A percentile compares a stretch with the other conserved stretches of the same genome.
phyloP scores from a whole-genome alignment of 805 yeast genomes.

The Myxozyma melibiosi region DNA sequence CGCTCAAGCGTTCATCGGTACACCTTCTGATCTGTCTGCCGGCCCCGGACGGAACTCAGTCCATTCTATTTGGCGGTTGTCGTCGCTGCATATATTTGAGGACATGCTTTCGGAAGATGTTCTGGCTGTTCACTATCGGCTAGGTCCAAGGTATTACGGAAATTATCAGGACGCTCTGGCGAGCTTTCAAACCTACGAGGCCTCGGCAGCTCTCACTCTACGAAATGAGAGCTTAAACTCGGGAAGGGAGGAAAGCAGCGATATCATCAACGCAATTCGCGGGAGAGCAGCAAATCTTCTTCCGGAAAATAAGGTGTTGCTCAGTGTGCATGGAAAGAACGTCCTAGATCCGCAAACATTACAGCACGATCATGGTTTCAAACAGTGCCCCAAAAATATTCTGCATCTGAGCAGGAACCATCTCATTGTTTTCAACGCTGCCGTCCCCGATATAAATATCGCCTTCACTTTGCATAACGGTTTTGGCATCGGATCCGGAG shows the following conservation, averaged over 20 bases:
- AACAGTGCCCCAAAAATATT: slow-evolving; percentile 24
- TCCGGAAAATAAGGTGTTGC: slow-evolving; percentile 30
- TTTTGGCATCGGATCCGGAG: slow-evolving; percentile 30
- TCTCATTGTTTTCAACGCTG: slow-evolving; percentile 27
- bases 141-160: slow-evolving; percentile 38
- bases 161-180: slow-evolving; percentile 37
- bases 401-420: slow-evolving; percentile 26
- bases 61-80: slow-evolving; percentile 29
- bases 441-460: slow-evolving; percentile 31
- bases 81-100: slow-evolving; percentile 33
- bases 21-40: slow-evolving; percentile 31
- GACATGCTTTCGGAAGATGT: slow-evolving; percentile 33
- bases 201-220: slow-evolving; percentile 35
- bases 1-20: slow-evolving; percentile 31
- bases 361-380: slow-evolving; percentile 23
- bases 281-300: slow-evolving; percentile 31
- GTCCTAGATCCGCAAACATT: slow-evolving; percentile 17
- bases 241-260: slow-evolving; percentile 30
- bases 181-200: slow-evolving; percentile 36
- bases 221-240: slow-evolving; percentile 30
- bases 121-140: slow-evolving; percentile 32
- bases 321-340: slow-evolving; percentile 33
- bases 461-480: slow-evolving; percentile 26
- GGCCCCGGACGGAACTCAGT: slow-evolving; percentile 19
- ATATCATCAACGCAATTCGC: slow-evolving; percentile 33